Evolutionary conservation across 495 filamentous ascomycete genomes (phyloP).

Genomic region (Antarctomyces pellizariae): DNA sequence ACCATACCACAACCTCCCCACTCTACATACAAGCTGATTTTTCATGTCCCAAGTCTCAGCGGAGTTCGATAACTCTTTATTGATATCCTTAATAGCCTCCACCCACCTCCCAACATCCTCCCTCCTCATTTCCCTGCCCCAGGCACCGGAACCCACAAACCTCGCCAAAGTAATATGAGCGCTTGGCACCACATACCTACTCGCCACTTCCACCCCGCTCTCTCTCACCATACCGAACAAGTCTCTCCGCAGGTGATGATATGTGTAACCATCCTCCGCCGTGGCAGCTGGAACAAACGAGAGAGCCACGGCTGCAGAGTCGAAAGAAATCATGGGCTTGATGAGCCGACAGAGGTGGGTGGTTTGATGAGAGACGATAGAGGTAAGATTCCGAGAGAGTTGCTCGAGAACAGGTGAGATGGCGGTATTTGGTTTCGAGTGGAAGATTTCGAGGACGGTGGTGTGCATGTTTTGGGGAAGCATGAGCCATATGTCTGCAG

Average conservation of each 20-base stretch:
- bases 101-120: constrained; percentile 34
- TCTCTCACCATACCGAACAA: constrained; percentile 33
- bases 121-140: constrained; percentile 12
- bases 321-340: constrained; percentile 64
- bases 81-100: constrained; percentile 47
- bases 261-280: constrained; percentile 42
- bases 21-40: constrained; percentile 44
- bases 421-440: constrained; percentile 36
- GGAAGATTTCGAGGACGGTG: constrained; percentile 62
- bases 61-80: constrained; percentile 34
- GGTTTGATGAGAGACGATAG: too few relatives aligned
- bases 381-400: too few relatives aligned
- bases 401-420: constrained; percentile 32
- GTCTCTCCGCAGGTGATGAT: constrained; percentile 75
- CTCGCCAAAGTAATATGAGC: constrained; percentile 74
- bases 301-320: constrained; percentile 61
- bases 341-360: constrained; percentile 44
- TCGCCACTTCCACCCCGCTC: constrained; percentile 35
- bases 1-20: constrained; percentile 66
- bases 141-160: constrained; percentile 36
- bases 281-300: constrained; percentile 55
- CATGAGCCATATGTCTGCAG: constrained; percentile 63
- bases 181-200: constrained; percentile 66
- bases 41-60: constrained; percentile 59
- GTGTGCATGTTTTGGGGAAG: constrained; percentile 55